phyloP scores from a whole-genome alignment of 495 filamentous ascomycete species.

The Chlorociboria aeruginascens region DNA sequence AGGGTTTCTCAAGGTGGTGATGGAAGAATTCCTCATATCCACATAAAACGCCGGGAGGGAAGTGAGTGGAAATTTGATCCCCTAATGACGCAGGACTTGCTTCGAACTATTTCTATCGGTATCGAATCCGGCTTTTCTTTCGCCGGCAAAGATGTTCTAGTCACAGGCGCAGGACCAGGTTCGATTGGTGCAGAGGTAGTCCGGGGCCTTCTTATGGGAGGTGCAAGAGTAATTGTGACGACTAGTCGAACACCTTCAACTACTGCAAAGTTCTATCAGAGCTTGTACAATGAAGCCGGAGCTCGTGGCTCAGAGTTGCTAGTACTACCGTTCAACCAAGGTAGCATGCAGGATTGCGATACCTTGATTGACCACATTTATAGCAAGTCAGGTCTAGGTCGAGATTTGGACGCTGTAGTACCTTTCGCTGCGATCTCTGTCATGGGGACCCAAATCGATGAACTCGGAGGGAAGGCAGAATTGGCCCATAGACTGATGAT shows the following conservation, averaged over 20 bases:
- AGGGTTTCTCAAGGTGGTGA: slow-evolving; percentile 84
- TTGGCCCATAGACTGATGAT: slow-evolving; percentile 97
- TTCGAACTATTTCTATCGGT: slow-evolving; percentile 74
- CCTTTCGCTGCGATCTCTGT: slow-evolving; percentile 95
- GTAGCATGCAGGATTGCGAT: slow-evolving; percentile 89
- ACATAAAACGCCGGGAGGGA: no score
- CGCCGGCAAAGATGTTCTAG: slow-evolving; percentile 82
- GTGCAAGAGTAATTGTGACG: slow-evolving; percentile 87
- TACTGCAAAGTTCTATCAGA: slow-evolving; percentile 94
- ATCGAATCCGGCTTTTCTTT: slow-evolving; percentile 76
- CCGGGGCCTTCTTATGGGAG: slow-evolving; percentile 87
- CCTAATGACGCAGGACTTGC: slow-evolving; percentile 81
- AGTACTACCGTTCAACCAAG: slow-evolving; percentile 96
- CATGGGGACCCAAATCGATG: slow-evolving; percentile 91
- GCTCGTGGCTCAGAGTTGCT: slow-evolving; percentile 88
- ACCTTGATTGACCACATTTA: slow-evolving; percentile 89
- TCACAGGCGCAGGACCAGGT: slow-evolving; percentile 93
- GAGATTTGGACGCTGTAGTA: slow-evolving; percentile 91
- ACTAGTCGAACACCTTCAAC: slow-evolving; percentile 89
- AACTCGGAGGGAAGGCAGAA: slow-evolving; percentile 92
- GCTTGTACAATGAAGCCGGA: slow-evolving; percentile 87
- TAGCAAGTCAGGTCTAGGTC: slow-evolving; percentile 82
- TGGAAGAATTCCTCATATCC: no score
- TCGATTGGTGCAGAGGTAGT: slow-evolving; percentile 95
- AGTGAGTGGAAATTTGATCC: slow-evolving; percentile 41